phyloP scores from a whole-genome alignment of 108 stramenopile genomes.

The Cyclotella atomus region DNA sequence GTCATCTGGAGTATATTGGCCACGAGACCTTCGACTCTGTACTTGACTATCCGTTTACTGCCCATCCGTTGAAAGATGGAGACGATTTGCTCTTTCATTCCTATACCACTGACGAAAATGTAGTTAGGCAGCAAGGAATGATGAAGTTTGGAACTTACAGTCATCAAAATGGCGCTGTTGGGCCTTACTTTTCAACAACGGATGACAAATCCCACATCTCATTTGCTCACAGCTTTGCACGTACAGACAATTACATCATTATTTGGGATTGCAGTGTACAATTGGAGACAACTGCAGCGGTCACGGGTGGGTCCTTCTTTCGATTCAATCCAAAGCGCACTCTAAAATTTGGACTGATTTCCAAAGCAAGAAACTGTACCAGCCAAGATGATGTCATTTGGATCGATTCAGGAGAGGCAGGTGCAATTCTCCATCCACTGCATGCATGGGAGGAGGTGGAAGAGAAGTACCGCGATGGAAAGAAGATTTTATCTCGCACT shows the following conservation, averaged over 20 bases:
- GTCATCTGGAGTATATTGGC: slow-evolving; percentile 41
- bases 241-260: slow-evolving; percentile 44
- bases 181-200: slow-evolving; percentile 43
- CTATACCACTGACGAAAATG: slow-evolving; percentile 42
- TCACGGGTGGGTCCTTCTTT: slow-evolving; percentile 47
- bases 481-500: slow-evolving; percentile 21
- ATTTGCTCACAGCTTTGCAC: slow-evolving; percentile 47
- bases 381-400: slow-evolving; percentile 43
- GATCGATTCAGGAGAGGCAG: slow-evolving; percentile 46
- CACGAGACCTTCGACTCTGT: slow-evolving; percentile 40
- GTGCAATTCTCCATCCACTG: slow-evolving; percentile 51
- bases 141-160: slow-evolving; percentile 47
- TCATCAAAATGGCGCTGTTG: slow-evolving; percentile 19
- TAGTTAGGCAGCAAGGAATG: slow-evolving; percentile 42
- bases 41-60: slow-evolving; percentile 53
- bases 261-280: slow-evolving; percentile 56
- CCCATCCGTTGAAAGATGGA: slow-evolving; percentile 44
- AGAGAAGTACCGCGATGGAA: slow-evolving; percentile 21
- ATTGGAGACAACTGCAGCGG: slow-evolving; percentile 36
- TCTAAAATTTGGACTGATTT: slow-evolving; percentile 45
- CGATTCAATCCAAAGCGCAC: slow-evolving; percentile 19
- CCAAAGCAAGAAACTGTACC: slow-evolving; percentile 41
- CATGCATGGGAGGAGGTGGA: slow-evolving; percentile 56
- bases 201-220: slow-evolving; percentile 41
- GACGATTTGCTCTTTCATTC: slow-evolving; percentile 50